Evolutionary conservation across 148 eudicot species (phyloP), one percentile per base, ranked within the genome.

Genomic region (Talinum fruticosum): DNA sequence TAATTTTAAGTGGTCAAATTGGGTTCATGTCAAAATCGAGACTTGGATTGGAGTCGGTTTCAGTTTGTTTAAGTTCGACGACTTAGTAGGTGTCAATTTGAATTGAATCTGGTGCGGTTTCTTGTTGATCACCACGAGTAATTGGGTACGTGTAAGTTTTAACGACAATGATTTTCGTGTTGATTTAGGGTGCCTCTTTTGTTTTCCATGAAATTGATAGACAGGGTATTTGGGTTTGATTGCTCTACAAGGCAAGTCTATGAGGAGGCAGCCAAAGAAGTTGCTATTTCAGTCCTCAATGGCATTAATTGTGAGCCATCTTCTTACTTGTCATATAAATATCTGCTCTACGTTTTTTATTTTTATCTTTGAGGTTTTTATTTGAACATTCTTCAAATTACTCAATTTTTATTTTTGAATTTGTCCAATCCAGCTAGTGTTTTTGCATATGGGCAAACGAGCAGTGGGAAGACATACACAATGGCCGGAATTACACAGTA

Each of bases 391-490:
- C n/a, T 59, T 59, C 29, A 59, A 24, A n/a, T 23, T 59, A 59
- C 64, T 59, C 28, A 33, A 15, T 19, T 28, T n/a, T n/a, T n/a
- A n/a, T n/a, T n/a, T 23, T 24, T 34, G 51, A 29, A 26, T 54
- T 47, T 76, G 54, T 41, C 23, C 44, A 2, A 26, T 76, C 10
- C 83, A 93, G 98, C 98, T 28, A 93, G 91, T 71, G 80, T 93
- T 64, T 93, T 93, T 57, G 98, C 98, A 33, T 93, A 93, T 82
- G 98, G 98, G 36, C 98, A 93, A 86, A 93, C 98, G 53, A 91
- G 93, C 89, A 93, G 97, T 79, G 97, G 97, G 36, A 93, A 93
- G 84, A 93, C 97, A 41, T 93, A 87, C 83, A 93, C 96, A 35
- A 93, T 93, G 98, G 81, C 81, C 44, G 96, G 94, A 32, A 77